Evolutionary conservation across 345 rosid genomes (phyloP).

Genomic region (Boechera stricta): DNA sequence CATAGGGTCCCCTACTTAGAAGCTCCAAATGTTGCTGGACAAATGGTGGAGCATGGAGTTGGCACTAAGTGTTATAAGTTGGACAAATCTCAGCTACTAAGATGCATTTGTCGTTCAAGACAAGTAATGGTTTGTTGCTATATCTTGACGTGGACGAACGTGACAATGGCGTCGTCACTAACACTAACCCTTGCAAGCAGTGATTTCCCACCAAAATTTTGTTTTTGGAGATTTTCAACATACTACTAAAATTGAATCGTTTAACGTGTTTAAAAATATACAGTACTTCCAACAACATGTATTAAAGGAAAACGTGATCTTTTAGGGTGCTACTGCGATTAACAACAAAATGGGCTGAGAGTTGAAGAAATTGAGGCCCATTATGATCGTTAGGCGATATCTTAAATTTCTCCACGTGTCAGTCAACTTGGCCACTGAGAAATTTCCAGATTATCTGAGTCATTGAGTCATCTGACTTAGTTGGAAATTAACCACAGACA

Average conservation of each 20-base stretch:
- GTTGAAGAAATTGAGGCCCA: slow-evolving; percentile 24
- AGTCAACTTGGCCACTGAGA: slow-evolving; percentile 32
- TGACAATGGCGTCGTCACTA: slow-evolving; percentile 47
- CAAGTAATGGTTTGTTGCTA: slow-evolving; percentile 46
- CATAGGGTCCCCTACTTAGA: slow-evolving; percentile 30
- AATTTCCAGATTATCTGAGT: slow-evolving; percentile 5
- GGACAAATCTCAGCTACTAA: slow-evolving; percentile 68
- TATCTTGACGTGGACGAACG: slow-evolving; percentile 72
- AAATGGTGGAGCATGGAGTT: slow-evolving; percentile 54
- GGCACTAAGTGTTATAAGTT: slow-evolving; percentile 59
- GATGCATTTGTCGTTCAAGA: slow-evolving; percentile 66
- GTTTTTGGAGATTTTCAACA: too few species aligned
- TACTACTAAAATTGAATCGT: too few species aligned
- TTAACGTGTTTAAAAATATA: too few species aligned
- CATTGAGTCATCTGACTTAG: background rate
- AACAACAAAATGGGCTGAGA: background rate
- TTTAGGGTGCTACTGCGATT: too few species aligned
- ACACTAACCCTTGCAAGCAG: slow-evolving; percentile 45
- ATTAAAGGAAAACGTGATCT: too few species aligned
- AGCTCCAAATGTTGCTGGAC: slow-evolving; percentile 45
- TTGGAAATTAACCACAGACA: background rate
- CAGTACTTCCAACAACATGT: too few species aligned
- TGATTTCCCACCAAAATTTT: too few species aligned
- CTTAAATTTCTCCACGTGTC: slow-evolving; percentile 33
- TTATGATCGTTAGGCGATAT: background rate